Conservation (phyloP, 2,329 filamentous ascomycete species). For the Cladosporium phlei region DNA sequence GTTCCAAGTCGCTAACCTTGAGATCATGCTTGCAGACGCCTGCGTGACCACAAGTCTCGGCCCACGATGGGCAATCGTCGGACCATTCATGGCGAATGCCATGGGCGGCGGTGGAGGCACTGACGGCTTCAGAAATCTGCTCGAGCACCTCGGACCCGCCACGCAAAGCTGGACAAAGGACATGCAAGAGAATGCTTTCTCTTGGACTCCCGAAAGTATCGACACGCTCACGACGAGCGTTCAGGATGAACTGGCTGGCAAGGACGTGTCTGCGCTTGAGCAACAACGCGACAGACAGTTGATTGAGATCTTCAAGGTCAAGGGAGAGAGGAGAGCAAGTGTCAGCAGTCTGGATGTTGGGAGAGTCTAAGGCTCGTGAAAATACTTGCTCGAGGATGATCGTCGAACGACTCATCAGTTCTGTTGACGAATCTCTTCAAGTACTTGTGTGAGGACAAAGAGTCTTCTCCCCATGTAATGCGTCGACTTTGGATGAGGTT, state of each 20-base stretch:
- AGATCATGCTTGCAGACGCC: slow-evolving; percentile 12
- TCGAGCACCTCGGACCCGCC: background rate
- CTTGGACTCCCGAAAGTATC: background rate
- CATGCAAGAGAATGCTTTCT: background rate
- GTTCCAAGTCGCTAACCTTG: background rate
- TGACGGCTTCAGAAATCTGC: slow-evolving; percentile 22
- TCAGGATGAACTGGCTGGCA: background rate
- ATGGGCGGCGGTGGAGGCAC: slow-evolving; percentile 17
- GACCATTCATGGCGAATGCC: slow-evolving; percentile 32
- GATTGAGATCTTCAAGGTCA: background rate
- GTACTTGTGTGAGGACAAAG: no score
- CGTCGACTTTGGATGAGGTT: no score
- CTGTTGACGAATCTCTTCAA: no score
- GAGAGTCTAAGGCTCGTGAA: no score
- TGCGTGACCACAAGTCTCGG: slow-evolving; percentile 19
- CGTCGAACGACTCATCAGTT: no score
- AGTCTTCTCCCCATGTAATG: no score
- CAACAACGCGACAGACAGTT: background rate
- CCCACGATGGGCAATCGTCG: slow-evolving; percentile 18
- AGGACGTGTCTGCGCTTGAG: background rate
- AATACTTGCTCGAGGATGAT: no score
- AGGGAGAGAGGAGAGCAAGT: background rate
- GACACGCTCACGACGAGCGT: background rate
- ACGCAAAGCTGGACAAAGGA: background rate
- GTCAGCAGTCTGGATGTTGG: background rate